phyloP scores from a whole-genome alignment of 2,329 filamentous ascomycete genomes.

The Monilinia fructicola region DNA sequence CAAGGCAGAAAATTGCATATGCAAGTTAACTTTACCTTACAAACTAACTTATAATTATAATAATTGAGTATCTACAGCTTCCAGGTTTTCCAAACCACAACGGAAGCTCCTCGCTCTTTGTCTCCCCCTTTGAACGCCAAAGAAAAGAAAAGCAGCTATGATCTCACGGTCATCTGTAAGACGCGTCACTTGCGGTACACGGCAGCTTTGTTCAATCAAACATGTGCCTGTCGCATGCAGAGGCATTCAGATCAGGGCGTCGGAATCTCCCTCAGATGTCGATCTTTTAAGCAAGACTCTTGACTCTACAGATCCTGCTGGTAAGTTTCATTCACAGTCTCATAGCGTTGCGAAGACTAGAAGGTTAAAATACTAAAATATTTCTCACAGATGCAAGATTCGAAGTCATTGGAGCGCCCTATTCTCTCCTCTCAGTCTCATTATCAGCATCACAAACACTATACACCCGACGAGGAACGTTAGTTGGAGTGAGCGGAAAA shows the following conservation, averaged over 20 bases:
- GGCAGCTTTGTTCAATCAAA: slow-evolving; percentile 31
- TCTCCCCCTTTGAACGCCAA: slow-evolving; percentile 13
- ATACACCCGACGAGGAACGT: slow-evolving; percentile 86
- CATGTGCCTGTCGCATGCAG: slow-evolving; percentile 45
- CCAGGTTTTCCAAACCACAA: slow-evolving; percentile 22
- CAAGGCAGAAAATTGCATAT: slow-evolving; percentile 25
- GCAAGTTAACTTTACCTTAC: neutral
- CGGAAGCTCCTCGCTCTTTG: slow-evolving; percentile 11
- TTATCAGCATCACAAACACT: slow-evolving; percentile 91
- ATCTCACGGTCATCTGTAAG: slow-evolving; percentile 36
- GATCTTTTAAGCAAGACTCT: slow-evolving; percentile 57
- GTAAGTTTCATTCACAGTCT: slow-evolving; percentile 23
- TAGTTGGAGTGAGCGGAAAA: slow-evolving; percentile 87
- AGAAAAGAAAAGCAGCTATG: slow-evolving; percentile 34
- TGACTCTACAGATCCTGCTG: slow-evolving; percentile 41
- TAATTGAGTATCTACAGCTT: slow-evolving; percentile 13
- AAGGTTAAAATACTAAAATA: slow-evolving; percentile 21
- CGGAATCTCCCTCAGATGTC: slow-evolving; percentile 52
- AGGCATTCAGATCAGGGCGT: slow-evolving; percentile 61
- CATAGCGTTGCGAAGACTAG: neutral
- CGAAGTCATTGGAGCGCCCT: slow-evolving; percentile 87
- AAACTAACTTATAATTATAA: too few species aligned
- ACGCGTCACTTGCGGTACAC: slow-evolving; percentile 33
- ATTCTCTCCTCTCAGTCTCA: slow-evolving; percentile 89
- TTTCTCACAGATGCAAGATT: slow-evolving; percentile 76